These are phyloP conservation scores for Rosa hybrid DNA, from an alignment of 331 rosid species.

Conservation along the genomic window DNA sequence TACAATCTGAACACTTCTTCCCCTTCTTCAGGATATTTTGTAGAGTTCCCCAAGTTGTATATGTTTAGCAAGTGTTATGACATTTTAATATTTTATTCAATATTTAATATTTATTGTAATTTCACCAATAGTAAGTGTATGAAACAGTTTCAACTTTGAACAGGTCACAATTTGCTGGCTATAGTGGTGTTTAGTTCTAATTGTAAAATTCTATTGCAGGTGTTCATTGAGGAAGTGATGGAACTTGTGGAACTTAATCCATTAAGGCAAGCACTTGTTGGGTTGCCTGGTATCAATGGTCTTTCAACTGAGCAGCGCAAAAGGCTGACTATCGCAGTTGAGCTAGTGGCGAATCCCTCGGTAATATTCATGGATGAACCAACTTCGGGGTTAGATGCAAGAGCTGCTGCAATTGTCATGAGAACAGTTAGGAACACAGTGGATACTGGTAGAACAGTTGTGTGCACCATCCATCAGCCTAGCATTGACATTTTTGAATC, in stretches of 20 bases:
- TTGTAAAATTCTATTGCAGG: constrained; percentile 36
- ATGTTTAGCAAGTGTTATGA: background rate
- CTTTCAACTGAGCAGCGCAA: constrained; percentile 90
- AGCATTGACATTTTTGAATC: constrained; percentile 91
- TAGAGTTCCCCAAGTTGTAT: background rate
- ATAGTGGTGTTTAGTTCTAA: background rate
- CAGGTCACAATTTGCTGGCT: background rate
- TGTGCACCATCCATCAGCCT: constrained; percentile 92
- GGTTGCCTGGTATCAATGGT: constrained; percentile 83
- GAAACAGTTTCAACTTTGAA: background rate
- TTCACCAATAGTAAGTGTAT: background rate
- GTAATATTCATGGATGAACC: constrained; percentile 94
- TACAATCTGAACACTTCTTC: background rate
- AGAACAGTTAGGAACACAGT: constrained; percentile 81
- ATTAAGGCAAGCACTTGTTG: constrained; percentile 69
- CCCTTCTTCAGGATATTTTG: no score
- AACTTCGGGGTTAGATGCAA: constrained; percentile 87
- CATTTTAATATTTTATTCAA: no score
- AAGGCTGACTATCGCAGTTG: constrained; percentile 83
- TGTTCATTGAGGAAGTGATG: constrained; percentile 89
- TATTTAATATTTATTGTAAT: no score
- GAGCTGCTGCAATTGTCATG: constrained; percentile 92
- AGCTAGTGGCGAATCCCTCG: constrained; percentile 85
- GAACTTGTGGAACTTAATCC: constrained; percentile 72
- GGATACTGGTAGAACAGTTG: constrained; percentile 86